These are phyloP conservation scores for Asterochloris sp. DNA, from an alignment of 139 green algal genomes.

Conservation along the genomic window DNA sequence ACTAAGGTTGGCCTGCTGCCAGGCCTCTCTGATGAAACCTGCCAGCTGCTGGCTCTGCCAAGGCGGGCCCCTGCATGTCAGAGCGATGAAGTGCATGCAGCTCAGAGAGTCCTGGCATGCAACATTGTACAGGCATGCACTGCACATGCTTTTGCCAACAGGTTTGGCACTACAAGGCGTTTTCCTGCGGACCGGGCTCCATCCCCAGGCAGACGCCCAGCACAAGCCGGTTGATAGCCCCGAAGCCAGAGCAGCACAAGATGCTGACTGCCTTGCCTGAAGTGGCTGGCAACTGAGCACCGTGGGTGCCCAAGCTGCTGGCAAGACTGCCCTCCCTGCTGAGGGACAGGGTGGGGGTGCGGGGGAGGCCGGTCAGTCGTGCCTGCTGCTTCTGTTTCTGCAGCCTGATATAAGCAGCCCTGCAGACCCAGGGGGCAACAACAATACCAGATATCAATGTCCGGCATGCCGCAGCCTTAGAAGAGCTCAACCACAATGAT, in stretches of 20 bases:
- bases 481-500: not conserved
- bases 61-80: too few species aligned
- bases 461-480: not conserved
- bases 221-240: not conserved
- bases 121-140: not conserved
- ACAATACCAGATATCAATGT: not conserved
- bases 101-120: not conserved
- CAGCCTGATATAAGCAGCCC: not conserved
- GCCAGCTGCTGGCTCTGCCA: too few species aligned
- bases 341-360: not conserved
- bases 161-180: not conserved
- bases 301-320: constrained; percentile 3
- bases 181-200: not conserved
- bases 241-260: not conserved
- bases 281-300: not conserved
- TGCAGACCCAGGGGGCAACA: not conserved
- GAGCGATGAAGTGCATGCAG: not conserved
- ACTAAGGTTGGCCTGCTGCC: too few species aligned
- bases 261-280: not conserved
- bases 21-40: too few species aligned
- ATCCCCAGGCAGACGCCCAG: not conserved
- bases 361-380: not conserved
- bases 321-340: not conserved
- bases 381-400: constrained; percentile 2
- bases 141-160: not conserved